phyloP scores from a whole-genome alignment of 352 stramenopile genomes.

The Phytophthora palmivora region DNA sequence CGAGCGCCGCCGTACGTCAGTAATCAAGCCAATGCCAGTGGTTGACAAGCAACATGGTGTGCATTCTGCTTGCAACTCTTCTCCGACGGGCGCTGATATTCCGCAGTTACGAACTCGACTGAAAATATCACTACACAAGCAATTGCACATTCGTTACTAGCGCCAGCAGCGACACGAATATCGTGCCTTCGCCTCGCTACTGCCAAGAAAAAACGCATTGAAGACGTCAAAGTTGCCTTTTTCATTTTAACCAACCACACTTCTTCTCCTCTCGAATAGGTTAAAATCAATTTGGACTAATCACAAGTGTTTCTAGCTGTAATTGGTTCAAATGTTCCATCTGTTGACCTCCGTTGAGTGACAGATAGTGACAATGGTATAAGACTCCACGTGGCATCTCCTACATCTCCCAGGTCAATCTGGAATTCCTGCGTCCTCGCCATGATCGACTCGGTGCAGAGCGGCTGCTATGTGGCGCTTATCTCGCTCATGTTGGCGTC shows the following conservation, averaged over 20 bases:
- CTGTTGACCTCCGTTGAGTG: slow-evolving; percentile 13
- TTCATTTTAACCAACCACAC: neutral
- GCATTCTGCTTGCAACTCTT: neutral
- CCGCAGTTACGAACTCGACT: slow-evolving; percentile 3
- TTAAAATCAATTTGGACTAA: slow-evolving; percentile 15
- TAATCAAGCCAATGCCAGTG: slow-evolving; percentile 10
- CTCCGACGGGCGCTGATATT: slow-evolving; percentile 11
- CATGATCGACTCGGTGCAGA: slow-evolving; percentile 81
- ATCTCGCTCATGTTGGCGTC: slow-evolving; percentile 80
- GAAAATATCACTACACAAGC: slow-evolving; percentile 12
- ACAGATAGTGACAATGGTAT: slow-evolving; percentile 21
- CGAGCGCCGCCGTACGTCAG: slow-evolving; percentile 4
- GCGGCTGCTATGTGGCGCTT: slow-evolving; percentile 83
- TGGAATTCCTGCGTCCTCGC: slow-evolving; percentile 2
- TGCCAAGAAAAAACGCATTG: slow-evolving; percentile 15
- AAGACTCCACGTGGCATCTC: slow-evolving; percentile 25
- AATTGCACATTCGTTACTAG: slow-evolving; percentile 12
- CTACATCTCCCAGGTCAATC: neutral
- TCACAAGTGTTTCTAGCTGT: neutral
- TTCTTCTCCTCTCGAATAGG: too few relatives aligned
- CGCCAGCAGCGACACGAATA: slow-evolving; percentile 2
- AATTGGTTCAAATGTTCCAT: slow-evolving; percentile 14
- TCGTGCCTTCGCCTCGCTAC: neutral
- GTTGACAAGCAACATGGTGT: neutral
- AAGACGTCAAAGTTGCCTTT: too few relatives aligned